Conservation (phyloP, 2,329 filamentous ascomycete species). For the Paracorniculantispora psalliotae region DNA sequence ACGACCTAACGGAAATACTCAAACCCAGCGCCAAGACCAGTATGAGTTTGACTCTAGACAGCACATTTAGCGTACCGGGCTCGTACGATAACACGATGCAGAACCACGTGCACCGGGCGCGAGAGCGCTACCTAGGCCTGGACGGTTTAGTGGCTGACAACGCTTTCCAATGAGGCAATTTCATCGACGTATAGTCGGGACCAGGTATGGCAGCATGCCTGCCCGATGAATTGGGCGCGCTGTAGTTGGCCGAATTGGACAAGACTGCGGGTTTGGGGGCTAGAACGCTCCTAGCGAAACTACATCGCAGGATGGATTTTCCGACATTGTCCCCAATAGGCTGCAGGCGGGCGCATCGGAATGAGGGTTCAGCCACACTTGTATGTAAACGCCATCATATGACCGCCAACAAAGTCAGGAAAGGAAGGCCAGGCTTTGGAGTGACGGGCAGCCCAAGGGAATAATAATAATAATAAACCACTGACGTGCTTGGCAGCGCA, state of each 20-base stretch:
- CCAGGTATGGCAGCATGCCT: neutral
- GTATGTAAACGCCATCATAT: too few relatives aligned
- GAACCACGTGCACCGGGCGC: too few relatives aligned
- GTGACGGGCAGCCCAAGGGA: neutral
- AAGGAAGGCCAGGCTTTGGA: too few relatives aligned
- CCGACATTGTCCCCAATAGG: neutral
- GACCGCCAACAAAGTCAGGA: too few relatives aligned
- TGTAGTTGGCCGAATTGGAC: neutral
- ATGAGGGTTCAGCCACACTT: too few relatives aligned
- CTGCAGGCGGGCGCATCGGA: too few relatives aligned
- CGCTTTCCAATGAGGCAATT: neutral
- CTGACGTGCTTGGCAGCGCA: neutral
- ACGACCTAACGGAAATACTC: neutral
- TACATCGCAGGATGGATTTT: neutral
- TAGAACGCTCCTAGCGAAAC: neutral
- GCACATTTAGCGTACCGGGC: neutral
- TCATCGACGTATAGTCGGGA: neutral
- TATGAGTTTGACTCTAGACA: neutral
- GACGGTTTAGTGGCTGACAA: neutral
- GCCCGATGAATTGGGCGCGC: neutral
- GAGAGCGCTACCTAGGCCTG: neutral
- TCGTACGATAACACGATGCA: neutral
- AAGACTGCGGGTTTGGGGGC: neutral
- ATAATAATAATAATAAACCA: neutral
- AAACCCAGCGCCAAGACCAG: neutral